Percentiles rank a stretch among this genome's conserved stretches.
These are phyloP conservation scores for Quercus dentata DNA, from an alignment of 306 rosid genomes.

Conservation along the genomic window DNA sequence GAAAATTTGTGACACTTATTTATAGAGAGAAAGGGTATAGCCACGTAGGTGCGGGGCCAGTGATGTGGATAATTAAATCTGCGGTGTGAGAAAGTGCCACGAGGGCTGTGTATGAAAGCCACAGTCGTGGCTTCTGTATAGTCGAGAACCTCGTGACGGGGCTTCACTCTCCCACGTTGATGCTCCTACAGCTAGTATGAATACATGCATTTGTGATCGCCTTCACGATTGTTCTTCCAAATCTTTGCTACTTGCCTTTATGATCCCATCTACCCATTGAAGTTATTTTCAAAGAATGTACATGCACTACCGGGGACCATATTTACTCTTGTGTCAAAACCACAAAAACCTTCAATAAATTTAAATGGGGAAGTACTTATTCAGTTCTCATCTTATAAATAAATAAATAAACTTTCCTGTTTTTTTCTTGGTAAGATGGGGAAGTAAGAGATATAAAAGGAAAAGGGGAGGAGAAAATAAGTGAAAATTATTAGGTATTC, in stretches of 20 bases:
- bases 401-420: no score
- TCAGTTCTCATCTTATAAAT: no score
- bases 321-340: no score
- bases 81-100: constrained; percentile 68
- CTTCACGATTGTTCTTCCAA: background rate
- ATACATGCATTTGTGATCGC: background rate
- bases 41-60: background rate
- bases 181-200: background rate
- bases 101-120: background rate
- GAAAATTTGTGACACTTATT: background rate
- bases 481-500: background rate
- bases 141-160: constrained; percentile 36
- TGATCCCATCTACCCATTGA: background rate
- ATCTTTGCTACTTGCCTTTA: background rate
- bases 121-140: constrained; percentile 59
- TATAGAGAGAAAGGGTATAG: constrained; percentile 16
- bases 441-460: background rate
- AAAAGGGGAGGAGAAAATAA: background rate
- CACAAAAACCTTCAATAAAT: no score
- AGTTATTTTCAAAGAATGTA: no score
- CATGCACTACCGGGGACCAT: no score
- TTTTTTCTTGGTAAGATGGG: background rate
- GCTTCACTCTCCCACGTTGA: constrained; percentile 55
- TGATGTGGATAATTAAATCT: background rate
- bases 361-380: no score